phyloP scores from a whole-genome alignment of 2,329 filamentous ascomycete genomes.

The Trichoderma lentiforme region DNA sequence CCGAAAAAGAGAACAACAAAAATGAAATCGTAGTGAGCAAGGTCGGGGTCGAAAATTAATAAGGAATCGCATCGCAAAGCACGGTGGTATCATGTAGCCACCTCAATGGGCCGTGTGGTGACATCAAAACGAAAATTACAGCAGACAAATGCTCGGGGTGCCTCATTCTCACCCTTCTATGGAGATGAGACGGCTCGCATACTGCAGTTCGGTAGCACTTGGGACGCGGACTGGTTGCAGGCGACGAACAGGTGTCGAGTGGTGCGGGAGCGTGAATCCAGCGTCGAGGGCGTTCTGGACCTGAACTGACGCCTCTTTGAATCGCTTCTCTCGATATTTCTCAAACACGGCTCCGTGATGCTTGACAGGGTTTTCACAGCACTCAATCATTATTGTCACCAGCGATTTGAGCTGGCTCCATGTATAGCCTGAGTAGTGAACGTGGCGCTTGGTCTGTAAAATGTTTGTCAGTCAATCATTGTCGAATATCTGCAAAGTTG shows the following conservation, averaged over 20 bases:
- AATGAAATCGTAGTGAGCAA: neutral
- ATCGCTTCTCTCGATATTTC: constrained; percentile 86
- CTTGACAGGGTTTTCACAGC: constrained; percentile 73
- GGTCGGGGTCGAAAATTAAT: neutral
- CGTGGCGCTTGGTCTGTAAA: constrained; percentile 69
- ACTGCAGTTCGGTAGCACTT: constrained; percentile 24
- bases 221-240: constrained; percentile 3
- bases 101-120: neutral
- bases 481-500: neutral
- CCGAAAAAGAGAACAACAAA: neutral
- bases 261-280: constrained; percentile 51
- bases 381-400: constrained; percentile 77
- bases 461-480: neutral
- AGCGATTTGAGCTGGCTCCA: constrained; percentile 77
- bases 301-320: constrained; percentile 77
- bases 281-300: constrained; percentile 71
- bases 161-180: constrained; percentile 29
- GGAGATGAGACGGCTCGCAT: constrained; percentile 30
- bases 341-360: constrained; percentile 88
- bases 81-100: neutral
- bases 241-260: constrained; percentile 38
- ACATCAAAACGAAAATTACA: neutral
- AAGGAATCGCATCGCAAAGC: neutral
- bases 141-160: neutral
- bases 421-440: constrained; percentile 92